These are phyloP conservation scores for Morella rubra DNA, from an alignment of 306 rosid species.

Conservation along the genomic window DNA sequence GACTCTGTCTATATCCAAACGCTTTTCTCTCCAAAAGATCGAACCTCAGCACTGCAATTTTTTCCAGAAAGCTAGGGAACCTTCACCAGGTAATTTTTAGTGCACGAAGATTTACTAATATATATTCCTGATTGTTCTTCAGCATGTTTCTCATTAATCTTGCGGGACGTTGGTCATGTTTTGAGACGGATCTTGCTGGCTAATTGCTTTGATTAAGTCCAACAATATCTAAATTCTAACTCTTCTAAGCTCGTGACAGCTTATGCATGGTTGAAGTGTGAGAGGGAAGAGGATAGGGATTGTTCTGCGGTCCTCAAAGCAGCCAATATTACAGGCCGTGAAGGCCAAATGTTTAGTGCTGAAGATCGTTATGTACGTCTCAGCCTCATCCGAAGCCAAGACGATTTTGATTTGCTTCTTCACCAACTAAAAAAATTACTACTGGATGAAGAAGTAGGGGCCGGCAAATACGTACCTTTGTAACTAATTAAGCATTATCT, in stretches of 20 bases:
- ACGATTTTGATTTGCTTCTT: conserved; percentile 44
- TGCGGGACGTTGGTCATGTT: too few relatives aligned
- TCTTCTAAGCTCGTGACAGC: conserved; percentile 22
- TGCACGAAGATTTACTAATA: not conserved
- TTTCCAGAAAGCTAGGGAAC: conserved; percentile 21
- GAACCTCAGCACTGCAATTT: conserved; percentile 36
- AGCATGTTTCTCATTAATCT: too few relatives aligned
- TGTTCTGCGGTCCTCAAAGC: conserved; percentile 37
- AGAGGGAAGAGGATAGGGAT: conserved; percentile 40
- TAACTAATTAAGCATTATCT: not conserved
- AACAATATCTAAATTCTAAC: not conserved
- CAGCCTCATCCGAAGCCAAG: conserved; percentile 41
- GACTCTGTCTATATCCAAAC: conserved; percentile 33
- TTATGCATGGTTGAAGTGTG: conserved; percentile 55
- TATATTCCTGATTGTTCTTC: not conserved
- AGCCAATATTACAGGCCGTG: conserved; percentile 31
- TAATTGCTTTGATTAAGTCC: not conserved
- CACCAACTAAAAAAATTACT: conserved; percentile 31
- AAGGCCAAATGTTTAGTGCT: conserved; percentile 27
- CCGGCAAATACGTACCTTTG: not conserved
- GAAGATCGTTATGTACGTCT: conserved; percentile 40
- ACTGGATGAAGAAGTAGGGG: conserved; percentile 6
- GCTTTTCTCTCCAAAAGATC: conserved; percentile 47
- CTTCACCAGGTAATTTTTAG: conserved; percentile 45
- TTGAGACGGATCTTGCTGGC: too few relatives aligned